Conservation (phyloP, 2,329 filamentous ascomycete species). For the Pleochaeta shiraiana region DNA sequence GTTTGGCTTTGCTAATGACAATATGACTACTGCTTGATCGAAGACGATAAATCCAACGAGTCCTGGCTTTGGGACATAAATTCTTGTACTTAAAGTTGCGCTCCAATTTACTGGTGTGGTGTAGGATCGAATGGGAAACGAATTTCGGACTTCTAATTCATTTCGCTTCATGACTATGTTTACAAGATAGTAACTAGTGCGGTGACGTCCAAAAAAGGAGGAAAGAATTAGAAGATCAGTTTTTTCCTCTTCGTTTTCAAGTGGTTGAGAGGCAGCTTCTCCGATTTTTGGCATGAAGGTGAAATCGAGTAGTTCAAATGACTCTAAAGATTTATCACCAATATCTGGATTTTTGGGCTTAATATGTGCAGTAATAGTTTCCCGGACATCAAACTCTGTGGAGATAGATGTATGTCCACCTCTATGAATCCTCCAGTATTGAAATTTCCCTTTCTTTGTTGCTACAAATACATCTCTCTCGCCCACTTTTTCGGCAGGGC, state of each 20-base stretch:
- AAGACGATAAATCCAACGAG: slow-evolving; percentile 70
- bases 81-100: slow-evolving; percentile 30
- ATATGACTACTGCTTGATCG: slow-evolving; percentile 52
- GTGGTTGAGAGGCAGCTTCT: slow-evolving; percentile 23
- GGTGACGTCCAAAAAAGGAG: slow-evolving; percentile 29
- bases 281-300: slow-evolving; percentile 38
- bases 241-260: slow-evolving; percentile 29
- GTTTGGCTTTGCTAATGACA: slow-evolving; percentile 45
- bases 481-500: slow-evolving; percentile 47
- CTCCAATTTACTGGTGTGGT: slow-evolving; percentile 25
- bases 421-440: slow-evolving; percentile 76
- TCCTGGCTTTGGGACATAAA: slow-evolving; percentile 59
- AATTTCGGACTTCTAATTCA: slow-evolving; percentile 34
- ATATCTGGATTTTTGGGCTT: slow-evolving; percentile 29
- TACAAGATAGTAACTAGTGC: slow-evolving; percentile 50
- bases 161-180: slow-evolving; percentile 40
- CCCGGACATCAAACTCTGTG: slow-evolving; percentile 47
- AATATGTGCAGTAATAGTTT: slow-evolving; percentile 39
- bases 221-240: slow-evolving; percentile 39
- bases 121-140: slow-evolving; percentile 46
- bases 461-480: slow-evolving; percentile 69
- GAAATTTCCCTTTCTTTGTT: slow-evolving; percentile 54
- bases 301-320: slow-evolving; percentile 62
- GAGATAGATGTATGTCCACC: slow-evolving; percentile 62
- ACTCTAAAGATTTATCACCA: slow-evolving; percentile 28